phyloP scores from a whole-genome alignment of 306 rosid genomes.

The Astragalus membranaceus region DNA sequence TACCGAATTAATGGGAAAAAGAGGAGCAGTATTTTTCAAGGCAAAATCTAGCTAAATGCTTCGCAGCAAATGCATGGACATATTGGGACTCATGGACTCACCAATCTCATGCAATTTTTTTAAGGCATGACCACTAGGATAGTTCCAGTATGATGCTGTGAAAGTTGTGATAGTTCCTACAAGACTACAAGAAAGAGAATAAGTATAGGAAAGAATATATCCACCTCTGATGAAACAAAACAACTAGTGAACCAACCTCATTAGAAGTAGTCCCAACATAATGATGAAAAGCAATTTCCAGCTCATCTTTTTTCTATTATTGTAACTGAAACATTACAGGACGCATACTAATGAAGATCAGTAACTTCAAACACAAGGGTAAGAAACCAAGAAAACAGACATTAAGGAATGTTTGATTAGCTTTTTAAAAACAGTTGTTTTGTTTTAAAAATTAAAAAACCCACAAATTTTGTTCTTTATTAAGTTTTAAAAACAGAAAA shows the following conservation, averaged over 20 bases:
- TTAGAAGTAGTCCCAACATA: conserved; percentile 55
- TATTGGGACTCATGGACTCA: conserved; percentile 25
- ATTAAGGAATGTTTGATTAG: background rate
- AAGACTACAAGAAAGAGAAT: conserved; percentile 61
- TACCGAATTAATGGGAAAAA: background rate
- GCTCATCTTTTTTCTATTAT: conserved; percentile 66
- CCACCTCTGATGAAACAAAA: conserved; percentile 16
- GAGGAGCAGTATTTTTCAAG: background rate
- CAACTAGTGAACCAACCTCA: conserved; percentile 51
- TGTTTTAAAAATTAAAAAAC: too few relatives aligned
- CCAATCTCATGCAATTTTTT: conserved; percentile 60
- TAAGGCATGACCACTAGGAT: conserved; percentile 87
- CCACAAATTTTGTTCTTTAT: too few relatives aligned
- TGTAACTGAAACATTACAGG: conserved; percentile 60
- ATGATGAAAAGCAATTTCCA: conserved; percentile 68
- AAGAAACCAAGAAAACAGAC: background rate
- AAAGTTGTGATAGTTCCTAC: conserved; percentile 66
- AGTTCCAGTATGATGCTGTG: conserved; percentile 84
- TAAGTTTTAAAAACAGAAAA: too few relatives aligned
- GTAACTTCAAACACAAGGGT: background rate
- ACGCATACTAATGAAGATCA: conserved; percentile 6
- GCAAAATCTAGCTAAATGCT: background rate
- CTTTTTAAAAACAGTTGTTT: too few relatives aligned
- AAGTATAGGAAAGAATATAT: conserved; percentile 10
- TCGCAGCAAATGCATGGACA: conserved; percentile 6